Base-by-base conservation (phyloP, 2,329 filamentous ascomycete genomes). In the Penicillium sp. region DNA sequence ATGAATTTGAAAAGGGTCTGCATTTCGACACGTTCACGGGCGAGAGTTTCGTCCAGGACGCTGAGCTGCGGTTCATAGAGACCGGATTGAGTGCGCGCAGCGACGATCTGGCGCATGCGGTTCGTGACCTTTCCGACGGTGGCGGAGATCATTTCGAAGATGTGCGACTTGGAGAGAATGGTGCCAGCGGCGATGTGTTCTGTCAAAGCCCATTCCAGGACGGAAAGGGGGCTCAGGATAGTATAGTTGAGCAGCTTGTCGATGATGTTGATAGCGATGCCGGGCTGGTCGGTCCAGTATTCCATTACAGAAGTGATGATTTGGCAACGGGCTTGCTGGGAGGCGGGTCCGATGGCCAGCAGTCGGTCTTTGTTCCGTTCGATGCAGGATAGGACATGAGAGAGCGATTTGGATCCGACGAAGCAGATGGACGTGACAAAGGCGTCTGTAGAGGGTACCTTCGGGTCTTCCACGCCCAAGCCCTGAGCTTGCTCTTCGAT, bases 171-270 rank as follows among this genome's bases (percentile, higher is more conserved):
- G 9, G 88, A 84, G 10, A 99, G 83, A 3, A 83, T 81, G 36
- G 83, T 81, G 42, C 88, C 88, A 2, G 84, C 83, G 17, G 83
- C 76, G 47, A 86, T 74, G 55, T 79, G 79, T 55, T 90, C 85
- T 26, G 85, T 80, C 10, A 99, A 80, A 0, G 90, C 90, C 94
- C 94, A 99, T 66, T 96, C 87, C 41, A 97, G 83, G 23, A 99
- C 91, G 13, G 87, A 87, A 51, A 86, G 79, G 0, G 94, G 94
- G 7, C 88, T 91, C 29, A 99, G 81, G 63, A 99, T 96, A 12
- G 90, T 92, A 76, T 97, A 99, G 76, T 97, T 99, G 62, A 99
- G 86, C 4, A 99, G 83, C 74, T 97, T 97, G 78, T 97, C 93
- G 52, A 97, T 83, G 63, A 99, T 96, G 62, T 89, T 90, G 61